A percentile compares a stretch with the other conserved stretches of the same genome.
phyloP scores from a whole-genome alignment of 805 yeast species.

The Wickerhamomyces pijperi region DNA sequence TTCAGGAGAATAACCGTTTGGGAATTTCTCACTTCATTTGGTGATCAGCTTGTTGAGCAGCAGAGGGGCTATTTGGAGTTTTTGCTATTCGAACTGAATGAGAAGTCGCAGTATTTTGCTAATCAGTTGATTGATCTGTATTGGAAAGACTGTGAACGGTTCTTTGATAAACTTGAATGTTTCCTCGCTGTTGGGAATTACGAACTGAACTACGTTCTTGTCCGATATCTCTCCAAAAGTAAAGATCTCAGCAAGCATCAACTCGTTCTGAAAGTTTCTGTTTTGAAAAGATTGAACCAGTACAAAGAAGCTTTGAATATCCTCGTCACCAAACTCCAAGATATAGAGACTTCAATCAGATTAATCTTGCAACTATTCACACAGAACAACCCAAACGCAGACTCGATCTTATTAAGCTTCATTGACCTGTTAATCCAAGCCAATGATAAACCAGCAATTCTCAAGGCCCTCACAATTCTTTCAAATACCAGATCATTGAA shows the following conservation, averaged over 20 bases:
- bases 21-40: slow-evolving; percentile 28
- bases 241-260: too few species aligned
- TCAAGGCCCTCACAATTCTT: slow-evolving; percentile 22
- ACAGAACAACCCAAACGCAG: slow-evolving; percentile 24
- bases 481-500: slow-evolving; percentile 23
- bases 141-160: slow-evolving; percentile 11
- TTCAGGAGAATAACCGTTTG: slow-evolving; percentile 44
- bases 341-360: slow-evolving; percentile 43
- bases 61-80: slow-evolving; percentile 42
- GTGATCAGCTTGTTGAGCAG: slow-evolving; percentile 11
- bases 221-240: too few species aligned
- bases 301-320: slow-evolving; percentile 56
- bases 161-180: background rate
- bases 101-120: slow-evolving; percentile 26
- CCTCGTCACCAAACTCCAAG: slow-evolving; percentile 43
- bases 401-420: slow-evolving; percentile 22
- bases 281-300: slow-evolving; percentile 43
- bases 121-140: slow-evolving; percentile 35
- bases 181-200: slow-evolving; percentile 22
- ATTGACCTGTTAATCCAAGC: slow-evolving; percentile 28
- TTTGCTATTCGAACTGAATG: slow-evolving; percentile 29
- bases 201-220: slow-evolving; percentile 10
- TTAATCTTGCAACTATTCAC: slow-evolving; percentile 14
- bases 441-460: slow-evolving; percentile 22
- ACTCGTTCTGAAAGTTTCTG: slow-evolving; percentile 10